Evolutionary conservation across 768 basidiomycete genomes (phyloP).

Genomic region (Mycena metata): DNA sequence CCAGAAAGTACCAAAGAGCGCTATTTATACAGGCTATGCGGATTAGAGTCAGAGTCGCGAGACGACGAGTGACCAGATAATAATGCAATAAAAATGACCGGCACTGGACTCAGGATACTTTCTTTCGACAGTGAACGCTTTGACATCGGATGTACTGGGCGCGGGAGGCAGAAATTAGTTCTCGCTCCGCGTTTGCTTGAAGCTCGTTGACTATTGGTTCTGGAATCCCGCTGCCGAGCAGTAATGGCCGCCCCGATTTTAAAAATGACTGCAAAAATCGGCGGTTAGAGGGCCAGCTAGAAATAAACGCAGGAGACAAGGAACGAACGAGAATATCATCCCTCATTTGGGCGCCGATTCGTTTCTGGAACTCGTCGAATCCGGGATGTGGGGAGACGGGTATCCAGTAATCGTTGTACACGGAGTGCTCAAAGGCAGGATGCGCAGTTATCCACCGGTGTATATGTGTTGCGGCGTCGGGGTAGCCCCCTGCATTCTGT

Average conservation of each 20-base stretch:
- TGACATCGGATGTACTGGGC: slow-evolving; percentile 69
- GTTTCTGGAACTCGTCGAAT: slow-evolving; percentile 53
- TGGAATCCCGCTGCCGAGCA: slow-evolving; percentile 73
- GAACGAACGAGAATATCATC: slow-evolving; percentile 70
- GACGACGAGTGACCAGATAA: slow-evolving; percentile 23
- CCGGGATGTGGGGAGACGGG: slow-evolving; percentile 69
- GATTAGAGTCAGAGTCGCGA: slow-evolving; percentile 25
- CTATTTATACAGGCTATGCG: slow-evolving; percentile 36
- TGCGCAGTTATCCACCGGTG: slow-evolving; percentile 68
- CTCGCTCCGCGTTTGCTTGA: slow-evolving; percentile 63
- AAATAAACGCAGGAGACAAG: neutral
- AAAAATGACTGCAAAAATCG: slow-evolving; percentile 67
- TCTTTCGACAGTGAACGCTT: slow-evolving; percentile 73
- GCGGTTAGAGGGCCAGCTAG: neutral
- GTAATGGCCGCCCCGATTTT: slow-evolving; percentile 73
- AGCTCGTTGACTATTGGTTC: slow-evolving; percentile 67
- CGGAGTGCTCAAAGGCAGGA: slow-evolving; percentile 69
- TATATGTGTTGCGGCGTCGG: slow-evolving; percentile 72
- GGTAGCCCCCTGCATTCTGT: slow-evolving; percentile 68
- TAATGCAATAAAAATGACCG: slow-evolving; percentile 32
- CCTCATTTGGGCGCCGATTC: slow-evolving; percentile 60
- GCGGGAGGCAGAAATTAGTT: slow-evolving; percentile 62
- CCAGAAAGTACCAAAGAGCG: slow-evolving; percentile 32
- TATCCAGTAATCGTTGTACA: slow-evolving; percentile 72
- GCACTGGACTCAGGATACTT: slow-evolving; percentile 28